Evolutionary conservation across 768 basidiomycete genomes (phyloP).

Genomic region (Podaxis rugospora): DNA sequence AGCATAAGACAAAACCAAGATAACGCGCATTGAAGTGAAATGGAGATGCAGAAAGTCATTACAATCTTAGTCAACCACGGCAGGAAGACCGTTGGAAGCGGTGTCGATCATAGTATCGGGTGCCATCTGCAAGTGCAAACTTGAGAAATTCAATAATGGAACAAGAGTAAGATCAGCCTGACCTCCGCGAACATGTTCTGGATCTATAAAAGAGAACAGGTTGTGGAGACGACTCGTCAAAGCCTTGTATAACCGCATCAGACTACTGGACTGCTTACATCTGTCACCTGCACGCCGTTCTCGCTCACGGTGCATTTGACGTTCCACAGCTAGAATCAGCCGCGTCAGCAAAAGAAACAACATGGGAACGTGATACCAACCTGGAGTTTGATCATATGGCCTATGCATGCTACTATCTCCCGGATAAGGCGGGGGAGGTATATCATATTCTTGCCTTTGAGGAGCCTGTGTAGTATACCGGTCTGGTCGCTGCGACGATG

Average conservation of each 20-base stretch:
- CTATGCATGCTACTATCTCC: background rate
- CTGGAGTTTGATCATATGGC: background rate
- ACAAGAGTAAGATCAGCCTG: background rate
- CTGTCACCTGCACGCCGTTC: slow-evolving; percentile 52
- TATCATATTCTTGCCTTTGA: background rate
- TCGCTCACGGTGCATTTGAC: background rate
- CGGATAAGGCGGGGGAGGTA: background rate
- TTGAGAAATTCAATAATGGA: slow-evolving; percentile 18
- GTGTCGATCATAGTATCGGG: slow-evolving; percentile 35
- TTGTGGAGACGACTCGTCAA: background rate
- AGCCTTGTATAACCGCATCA: background rate
- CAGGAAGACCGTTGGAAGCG: background rate
- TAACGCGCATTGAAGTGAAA: background rate
- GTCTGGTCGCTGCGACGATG: background rate
- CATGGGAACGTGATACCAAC: background rate
- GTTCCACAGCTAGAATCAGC: background rate
- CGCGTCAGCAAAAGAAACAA: background rate
- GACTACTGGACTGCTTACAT: slow-evolving; percentile 57
- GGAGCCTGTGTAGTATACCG: background rate
- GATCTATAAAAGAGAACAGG: background rate
- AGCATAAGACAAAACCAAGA: background rate
- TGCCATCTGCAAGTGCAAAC: slow-evolving; percentile 53
- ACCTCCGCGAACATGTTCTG: background rate
- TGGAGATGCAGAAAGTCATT: background rate
- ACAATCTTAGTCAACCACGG: background rate